A percentile compares a stretch with the other conserved stretches of the same genome.
phyloP scores from a whole-genome alignment of 2,329 filamentous ascomycete species.

The Thielaviopsis populi region DNA sequence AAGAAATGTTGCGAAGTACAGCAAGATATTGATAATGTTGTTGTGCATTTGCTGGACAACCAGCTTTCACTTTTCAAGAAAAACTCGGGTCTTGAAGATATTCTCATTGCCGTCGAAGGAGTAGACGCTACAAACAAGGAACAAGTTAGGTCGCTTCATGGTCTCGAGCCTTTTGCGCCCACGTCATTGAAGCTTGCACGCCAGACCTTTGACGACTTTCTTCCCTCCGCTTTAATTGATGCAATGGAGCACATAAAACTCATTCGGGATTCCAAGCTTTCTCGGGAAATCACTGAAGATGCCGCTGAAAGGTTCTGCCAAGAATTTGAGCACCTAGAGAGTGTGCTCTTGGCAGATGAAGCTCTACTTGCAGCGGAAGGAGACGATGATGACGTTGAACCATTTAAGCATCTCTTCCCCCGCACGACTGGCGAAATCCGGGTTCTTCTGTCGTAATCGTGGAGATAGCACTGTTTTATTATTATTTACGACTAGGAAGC shows the following conservation, averaged over 20 bases:
- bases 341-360: constrained; percentile 32
- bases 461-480: neutral
- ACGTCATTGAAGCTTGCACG: constrained; percentile 49
- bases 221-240: constrained; percentile 86
- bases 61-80: constrained; percentile 60
- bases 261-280: constrained; percentile 56
- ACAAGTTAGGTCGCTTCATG: constrained; percentile 27
- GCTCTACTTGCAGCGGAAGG: constrained; percentile 20
- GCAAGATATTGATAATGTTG: constrained; percentile 40
- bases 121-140: constrained; percentile 32
- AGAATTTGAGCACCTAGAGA: constrained; percentile 56
- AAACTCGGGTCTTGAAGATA: constrained; percentile 54
- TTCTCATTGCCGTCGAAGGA: constrained; percentile 31
- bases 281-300: constrained; percentile 62
- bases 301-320: constrained; percentile 72
- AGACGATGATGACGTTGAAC: constrained; percentile 22
- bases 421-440: constrained; percentile 45
- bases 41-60: constrained; percentile 30
- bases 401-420: constrained; percentile 36
- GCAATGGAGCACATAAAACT: constrained; percentile 66
- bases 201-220: constrained; percentile 71
- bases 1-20: constrained; percentile 39
- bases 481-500: neutral
- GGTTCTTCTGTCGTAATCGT: constrained; percentile 38
- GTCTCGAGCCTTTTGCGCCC: constrained; percentile 42